Evolutionary conservation across 2,329 filamentous ascomycete genomes (phyloP).

Genomic region (Fusarium sambucinum): DNA sequence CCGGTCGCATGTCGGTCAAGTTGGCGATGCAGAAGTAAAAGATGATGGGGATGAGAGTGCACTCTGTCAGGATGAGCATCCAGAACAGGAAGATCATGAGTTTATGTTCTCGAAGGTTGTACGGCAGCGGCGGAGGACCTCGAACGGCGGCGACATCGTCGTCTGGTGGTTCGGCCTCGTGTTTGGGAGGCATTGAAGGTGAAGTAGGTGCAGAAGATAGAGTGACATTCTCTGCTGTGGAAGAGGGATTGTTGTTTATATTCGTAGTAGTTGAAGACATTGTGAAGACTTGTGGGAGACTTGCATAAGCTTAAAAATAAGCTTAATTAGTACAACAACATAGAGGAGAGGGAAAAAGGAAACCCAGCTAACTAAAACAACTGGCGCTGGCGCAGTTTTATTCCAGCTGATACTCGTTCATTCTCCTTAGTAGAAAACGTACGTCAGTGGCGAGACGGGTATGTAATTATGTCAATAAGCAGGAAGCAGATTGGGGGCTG

Average conservation of each 20-base stretch:
- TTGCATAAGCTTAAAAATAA: conserved; percentile 37
- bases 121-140: conserved; percentile 33
- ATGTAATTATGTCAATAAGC: background rate
- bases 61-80: conserved; percentile 44
- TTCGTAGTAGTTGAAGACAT: background rate
- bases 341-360: background rate
- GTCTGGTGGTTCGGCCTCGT: background rate
- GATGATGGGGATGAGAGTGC: conserved; percentile 56
- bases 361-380: background rate
- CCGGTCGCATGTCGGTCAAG: conserved; percentile 35
- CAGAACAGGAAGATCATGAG: conserved; percentile 41
- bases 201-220: conserved; percentile 22
- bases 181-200: conserved; percentile 6
- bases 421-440: background rate
- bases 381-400: conserved; percentile 1
- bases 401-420: background rate
- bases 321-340: conserved; percentile 16
- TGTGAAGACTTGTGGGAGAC: background rate
- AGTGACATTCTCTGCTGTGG: background rate
- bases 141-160: background rate
- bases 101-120: conserved; percentile 45
- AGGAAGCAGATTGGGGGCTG: background rate
- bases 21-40: conserved; percentile 60
- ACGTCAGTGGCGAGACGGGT: conserved; percentile 26
- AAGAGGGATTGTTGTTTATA: background rate